A percentile compares a stretch with the other conserved stretches of the same genome.
These are phyloP conservation scores for Taiozyma onychis DNA, from an alignment of 1,139 yeast genomes.

Conservation along the genomic window DNA sequence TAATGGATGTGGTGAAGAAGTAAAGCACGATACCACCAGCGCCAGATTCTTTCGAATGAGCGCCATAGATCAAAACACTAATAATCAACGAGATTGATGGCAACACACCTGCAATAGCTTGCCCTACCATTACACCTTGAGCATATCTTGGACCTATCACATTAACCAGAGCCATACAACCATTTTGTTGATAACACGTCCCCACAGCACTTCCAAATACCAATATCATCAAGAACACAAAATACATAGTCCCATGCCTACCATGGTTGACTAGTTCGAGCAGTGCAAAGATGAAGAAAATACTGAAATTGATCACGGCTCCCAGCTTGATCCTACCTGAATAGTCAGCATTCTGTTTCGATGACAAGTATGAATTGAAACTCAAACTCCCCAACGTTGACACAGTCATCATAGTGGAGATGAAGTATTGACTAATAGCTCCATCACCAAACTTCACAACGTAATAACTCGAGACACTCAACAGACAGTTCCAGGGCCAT, in stretches of 20 bases:
- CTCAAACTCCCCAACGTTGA: constrained; percentile 68
- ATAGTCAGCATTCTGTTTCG: constrained; percentile 61
- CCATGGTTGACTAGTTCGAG: constrained; percentile 44
- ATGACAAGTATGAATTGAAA: constrained; percentile 61
- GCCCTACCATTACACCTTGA: constrained; percentile 91
- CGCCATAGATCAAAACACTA: constrained; percentile 44
- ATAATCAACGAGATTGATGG: constrained; percentile 74
- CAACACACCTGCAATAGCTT: constrained; percentile 87
- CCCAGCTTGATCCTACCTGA: constrained; percentile 43
- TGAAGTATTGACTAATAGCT: constrained; percentile 57
- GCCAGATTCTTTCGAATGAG: constrained; percentile 30
- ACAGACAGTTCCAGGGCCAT: constrained; percentile 97
- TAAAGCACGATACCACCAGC: constrained; percentile 45
- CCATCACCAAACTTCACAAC: constrained; percentile 53
- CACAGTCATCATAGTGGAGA: constrained; percentile 86
- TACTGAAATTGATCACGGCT: constrained; percentile 24
- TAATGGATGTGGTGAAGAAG: constrained; percentile 63
- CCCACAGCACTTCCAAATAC: constrained; percentile 59
- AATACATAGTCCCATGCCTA: constrained; percentile 37
- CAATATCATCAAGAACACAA: constrained; percentile 47
- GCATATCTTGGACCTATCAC: constrained; percentile 73
- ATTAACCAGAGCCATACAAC: constrained; percentile 82
- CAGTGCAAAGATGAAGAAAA: constrained; percentile 36
- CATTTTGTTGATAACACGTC: constrained; percentile 78
- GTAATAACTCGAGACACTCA: constrained; percentile 83